These are phyloP conservation scores for Candida buenavistaensis DNA, from an alignment of 1,139 yeast species.

Conservation along the genomic window DNA sequence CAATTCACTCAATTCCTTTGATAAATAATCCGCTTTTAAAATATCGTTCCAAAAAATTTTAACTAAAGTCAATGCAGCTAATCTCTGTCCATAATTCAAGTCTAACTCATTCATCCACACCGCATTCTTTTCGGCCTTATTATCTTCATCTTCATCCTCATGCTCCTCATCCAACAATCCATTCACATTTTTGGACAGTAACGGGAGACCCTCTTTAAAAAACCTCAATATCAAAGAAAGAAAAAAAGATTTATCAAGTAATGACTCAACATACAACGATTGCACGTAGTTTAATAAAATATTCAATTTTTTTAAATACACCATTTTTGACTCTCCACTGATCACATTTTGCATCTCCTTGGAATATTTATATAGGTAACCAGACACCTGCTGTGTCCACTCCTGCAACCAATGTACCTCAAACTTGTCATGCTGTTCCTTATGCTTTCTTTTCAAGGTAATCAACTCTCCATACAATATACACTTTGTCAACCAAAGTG, in stretches of 20 bases:
- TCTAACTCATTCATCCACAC: slow-evolving; percentile 20
- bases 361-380: slow-evolving; percentile 55
- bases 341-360: slow-evolving; percentile 32
- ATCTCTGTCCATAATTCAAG: slow-evolving; percentile 37
- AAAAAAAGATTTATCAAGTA: slow-evolving; percentile 63
- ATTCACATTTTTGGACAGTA: slow-evolving; percentile 26
- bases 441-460: slow-evolving; percentile 56
- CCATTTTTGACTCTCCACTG: slow-evolving; percentile 32
- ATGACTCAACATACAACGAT: slow-evolving; percentile 64
- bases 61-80: slow-evolving; percentile 53
- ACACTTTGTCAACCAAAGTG: slow-evolving; percentile 88
- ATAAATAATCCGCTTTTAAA: slow-evolving; percentile 50
- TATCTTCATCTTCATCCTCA: slow-evolving; percentile 12
- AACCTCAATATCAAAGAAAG: slow-evolving; percentile 62
- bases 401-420: slow-evolving; percentile 74
- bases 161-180: slow-evolving; percentile 13
- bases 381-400: slow-evolving; percentile 82
- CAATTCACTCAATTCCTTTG: slow-evolving; percentile 61
- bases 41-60: slow-evolving; percentile 75
- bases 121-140: not conserved
- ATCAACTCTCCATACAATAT: slow-evolving; percentile 81
- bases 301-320: slow-evolving; percentile 54
- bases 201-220: slow-evolving; percentile 55
- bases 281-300: slow-evolving; percentile 62
- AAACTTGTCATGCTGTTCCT: slow-evolving; percentile 27